A percentile compares a stretch with the other conserved stretches of the same genome.
Conservation (phyloP, 495 filamentous ascomycete genomes). For the Neurospora discreta region DNA sequence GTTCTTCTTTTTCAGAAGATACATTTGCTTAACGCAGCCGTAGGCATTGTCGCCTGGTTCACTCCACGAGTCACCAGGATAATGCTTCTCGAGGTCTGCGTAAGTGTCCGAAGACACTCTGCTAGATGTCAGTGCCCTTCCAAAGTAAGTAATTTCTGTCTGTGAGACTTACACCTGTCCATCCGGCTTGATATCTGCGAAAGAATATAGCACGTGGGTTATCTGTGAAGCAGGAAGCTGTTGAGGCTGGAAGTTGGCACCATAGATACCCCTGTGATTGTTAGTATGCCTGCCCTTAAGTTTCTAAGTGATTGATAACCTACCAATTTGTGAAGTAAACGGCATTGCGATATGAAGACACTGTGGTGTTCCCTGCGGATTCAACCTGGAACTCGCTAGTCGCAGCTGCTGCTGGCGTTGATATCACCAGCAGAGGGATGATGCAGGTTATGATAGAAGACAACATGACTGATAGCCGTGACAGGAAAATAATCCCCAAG, state of each 20-base stretch:
- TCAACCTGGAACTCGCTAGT: neutral
- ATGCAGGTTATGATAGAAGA: neutral
- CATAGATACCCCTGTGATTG: constrained; percentile 58
- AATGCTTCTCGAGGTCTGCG: constrained; percentile 65
- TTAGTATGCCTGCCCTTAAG: neutral
- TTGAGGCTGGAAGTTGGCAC: constrained; percentile 61
- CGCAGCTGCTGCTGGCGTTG: neutral
- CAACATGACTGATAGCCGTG: neutral
- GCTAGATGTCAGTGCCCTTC: neutral
- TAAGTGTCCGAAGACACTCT: constrained; percentile 42
- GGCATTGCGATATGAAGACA: constrained; percentile 19
- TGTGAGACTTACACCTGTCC: constrained; percentile 59
- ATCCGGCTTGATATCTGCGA: constrained; percentile 70
- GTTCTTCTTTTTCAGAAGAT: constrained; percentile 70
- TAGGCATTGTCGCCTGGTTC: constrained; percentile 58
- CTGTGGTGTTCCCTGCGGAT: neutral
- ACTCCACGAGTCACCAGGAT: constrained; percentile 58
- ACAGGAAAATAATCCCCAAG: neutral
- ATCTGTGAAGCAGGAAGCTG: constrained; percentile 67
- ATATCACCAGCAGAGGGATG: neutral
- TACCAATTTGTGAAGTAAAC: constrained; percentile 40
- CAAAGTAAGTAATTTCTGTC: neutral
- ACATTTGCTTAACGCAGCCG: constrained; percentile 77
- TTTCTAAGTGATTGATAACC: neutral
- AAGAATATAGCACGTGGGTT: constrained; percentile 80